A percentile compares a stretch with the other conserved stretches of the same genome.
Evolutionary conservation across 2,329 filamentous ascomycete genomes (phyloP).

Genomic region (Claviceps africana): DNA sequence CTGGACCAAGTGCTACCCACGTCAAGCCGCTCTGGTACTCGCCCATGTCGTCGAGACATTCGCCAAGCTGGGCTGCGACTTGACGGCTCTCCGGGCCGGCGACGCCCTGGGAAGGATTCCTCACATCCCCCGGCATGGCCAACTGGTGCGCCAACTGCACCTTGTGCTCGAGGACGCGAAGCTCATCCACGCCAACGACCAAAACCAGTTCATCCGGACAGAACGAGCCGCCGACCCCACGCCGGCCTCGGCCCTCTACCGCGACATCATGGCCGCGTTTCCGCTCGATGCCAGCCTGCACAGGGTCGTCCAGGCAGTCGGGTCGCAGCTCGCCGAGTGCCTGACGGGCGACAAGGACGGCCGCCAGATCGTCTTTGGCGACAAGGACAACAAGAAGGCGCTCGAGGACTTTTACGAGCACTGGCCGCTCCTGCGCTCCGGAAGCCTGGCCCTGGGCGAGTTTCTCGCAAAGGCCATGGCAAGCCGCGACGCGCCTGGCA

Average conservation of each 20-base stretch:
- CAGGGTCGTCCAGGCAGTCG: not conserved
- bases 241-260: not conserved
- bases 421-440: not conserved
- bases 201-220: not conserved
- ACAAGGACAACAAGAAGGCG: not conserved
- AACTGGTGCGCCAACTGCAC: not conserved
- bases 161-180: not conserved
- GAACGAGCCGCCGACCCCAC: not conserved
- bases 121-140: not conserved
- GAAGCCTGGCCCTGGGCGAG: not conserved
- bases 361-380: not conserved
- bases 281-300: not conserved
- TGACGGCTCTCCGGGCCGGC: not conserved
- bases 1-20: not conserved
- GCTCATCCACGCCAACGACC: not conserved
- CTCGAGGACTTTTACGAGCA: conserved; percentile 1
- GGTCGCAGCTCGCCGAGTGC: not conserved
- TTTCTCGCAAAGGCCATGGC: not conserved
- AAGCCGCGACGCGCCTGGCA: not conserved
- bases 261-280: not conserved
- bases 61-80: not conserved
- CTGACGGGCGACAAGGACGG: not conserved
- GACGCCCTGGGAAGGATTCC: not conserved
- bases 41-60: not conserved
- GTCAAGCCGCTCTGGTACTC: not conserved